Conservation (phyloP, 352 stramenopile genomes). For the Globisporangium camurandrum region DNA sequence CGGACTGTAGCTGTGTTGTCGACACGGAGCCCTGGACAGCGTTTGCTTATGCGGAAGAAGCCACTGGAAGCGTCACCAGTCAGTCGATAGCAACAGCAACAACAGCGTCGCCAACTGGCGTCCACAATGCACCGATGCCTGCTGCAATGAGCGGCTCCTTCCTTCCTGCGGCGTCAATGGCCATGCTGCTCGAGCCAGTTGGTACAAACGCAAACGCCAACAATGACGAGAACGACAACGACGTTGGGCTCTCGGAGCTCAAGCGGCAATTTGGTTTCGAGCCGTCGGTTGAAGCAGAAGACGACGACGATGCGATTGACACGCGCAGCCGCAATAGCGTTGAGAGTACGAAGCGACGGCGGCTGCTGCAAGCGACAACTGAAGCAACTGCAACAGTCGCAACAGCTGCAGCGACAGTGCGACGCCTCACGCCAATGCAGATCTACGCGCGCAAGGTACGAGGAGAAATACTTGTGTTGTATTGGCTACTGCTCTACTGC, state of each 20-base stretch:
- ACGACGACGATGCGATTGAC: conserved; percentile 16
- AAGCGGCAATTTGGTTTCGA: conserved; percentile 63
- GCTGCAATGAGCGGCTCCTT: neutral
- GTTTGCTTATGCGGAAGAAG: conserved; percentile 16
- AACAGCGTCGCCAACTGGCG: neutral
- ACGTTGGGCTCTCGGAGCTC: conserved; percentile 53
- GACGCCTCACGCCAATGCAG: conserved; percentile 12
- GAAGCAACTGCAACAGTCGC: neutral
- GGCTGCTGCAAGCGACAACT: conserved; percentile 9
- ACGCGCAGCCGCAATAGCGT: too few relatives aligned
- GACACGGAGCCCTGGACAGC: conserved; percentile 44
- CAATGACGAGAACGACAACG: conserved; percentile 5
- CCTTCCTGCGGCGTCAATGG: conserved; percentile 2
- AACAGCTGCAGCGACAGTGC: neutral
- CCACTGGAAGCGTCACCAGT: conserved; percentile 3
- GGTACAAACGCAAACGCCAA: neutral
- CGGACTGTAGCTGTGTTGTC: conserved; percentile 34
- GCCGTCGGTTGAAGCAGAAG: conserved; percentile 12
- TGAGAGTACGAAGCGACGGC: conserved; percentile 16
- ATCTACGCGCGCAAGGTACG: conserved; percentile 40
- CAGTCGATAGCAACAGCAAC: neutral
- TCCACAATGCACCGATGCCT: too few relatives aligned
- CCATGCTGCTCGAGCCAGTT: neutral
- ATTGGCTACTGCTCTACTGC: too few relatives aligned
- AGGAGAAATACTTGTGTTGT: too few relatives aligned